Conservation (phyloP, 1,284 basidiomycete genomes). For the Leccinum solheimii region DNA sequence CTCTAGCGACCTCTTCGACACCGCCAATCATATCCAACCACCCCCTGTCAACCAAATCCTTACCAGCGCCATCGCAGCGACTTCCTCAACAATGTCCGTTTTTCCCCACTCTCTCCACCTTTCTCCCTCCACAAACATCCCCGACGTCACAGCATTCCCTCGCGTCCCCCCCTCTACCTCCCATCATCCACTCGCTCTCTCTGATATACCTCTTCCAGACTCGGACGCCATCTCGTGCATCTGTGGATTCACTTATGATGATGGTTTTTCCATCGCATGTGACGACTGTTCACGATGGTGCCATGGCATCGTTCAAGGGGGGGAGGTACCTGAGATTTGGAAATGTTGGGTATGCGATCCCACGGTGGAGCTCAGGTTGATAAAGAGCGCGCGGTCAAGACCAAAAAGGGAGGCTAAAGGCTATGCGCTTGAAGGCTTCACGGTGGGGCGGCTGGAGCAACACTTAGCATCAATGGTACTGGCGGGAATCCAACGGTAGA, state of each 20-base stretch:
- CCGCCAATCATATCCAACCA: conserved; percentile 11
- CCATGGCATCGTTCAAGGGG: conserved; percentile 71
- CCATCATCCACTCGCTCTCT: conserved; percentile 19
- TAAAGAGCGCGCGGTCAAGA: conserved; percentile 46
- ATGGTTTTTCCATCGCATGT: conserved; percentile 92
- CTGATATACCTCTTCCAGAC: conserved; percentile 34
- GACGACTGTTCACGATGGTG: conserved; percentile 90
- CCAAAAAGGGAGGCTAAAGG: conserved; percentile 39
- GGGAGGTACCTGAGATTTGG: conserved; percentile 75
- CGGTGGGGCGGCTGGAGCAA: conserved; percentile 14
- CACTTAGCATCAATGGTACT: conserved; percentile 15
- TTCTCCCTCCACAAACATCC: conserved; percentile 18
- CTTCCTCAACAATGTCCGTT: conserved; percentile 22
- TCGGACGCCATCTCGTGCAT: conserved; percentile 65
- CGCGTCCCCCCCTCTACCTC: conserved; percentile 26
- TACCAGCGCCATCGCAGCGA: conserved; percentile 15
- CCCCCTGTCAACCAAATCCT: conserved; percentile 15
- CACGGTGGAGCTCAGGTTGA: conserved; percentile 41
- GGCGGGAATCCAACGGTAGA: conserved; percentile 14
- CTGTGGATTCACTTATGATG: conserved; percentile 75
- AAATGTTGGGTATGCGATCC: conserved; percentile 63
- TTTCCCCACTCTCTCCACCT: conserved; percentile 16
- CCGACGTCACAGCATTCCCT: conserved; percentile 16
- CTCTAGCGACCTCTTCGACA: conserved; percentile 20
- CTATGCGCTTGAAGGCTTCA: conserved; percentile 29